phyloP scores from a whole-genome alignment of 2,329 filamentous ascomycete species.

The Exserohilum rostratum region DNA sequence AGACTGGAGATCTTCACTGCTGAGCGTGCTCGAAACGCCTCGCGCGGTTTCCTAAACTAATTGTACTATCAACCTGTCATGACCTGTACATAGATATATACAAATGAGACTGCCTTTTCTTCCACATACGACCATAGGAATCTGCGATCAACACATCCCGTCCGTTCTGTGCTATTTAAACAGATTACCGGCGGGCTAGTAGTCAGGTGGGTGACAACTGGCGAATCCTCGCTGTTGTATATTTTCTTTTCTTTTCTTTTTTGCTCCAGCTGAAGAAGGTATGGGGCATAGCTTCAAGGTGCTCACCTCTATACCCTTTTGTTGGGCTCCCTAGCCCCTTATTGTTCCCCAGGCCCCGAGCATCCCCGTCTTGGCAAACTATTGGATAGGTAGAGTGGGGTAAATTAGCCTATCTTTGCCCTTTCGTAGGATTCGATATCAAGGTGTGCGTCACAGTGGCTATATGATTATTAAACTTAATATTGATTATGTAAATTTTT shows the following conservation, averaged over 20 bases:
- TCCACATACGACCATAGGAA: conserved; percentile 11
- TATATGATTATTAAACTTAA: no score
- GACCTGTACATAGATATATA: background rate
- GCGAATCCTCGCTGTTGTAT: conserved; percentile 12
- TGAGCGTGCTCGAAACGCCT: conserved; percentile 69
- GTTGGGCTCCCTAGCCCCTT: no score
- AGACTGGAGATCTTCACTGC: conserved; percentile 75
- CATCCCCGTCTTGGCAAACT: no score
- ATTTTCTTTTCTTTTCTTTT: conserved; percentile 5
- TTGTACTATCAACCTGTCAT: background rate
- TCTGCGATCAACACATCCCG: background rate
- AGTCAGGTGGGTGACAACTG: conserved; percentile 1
- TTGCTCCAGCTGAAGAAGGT: no score
- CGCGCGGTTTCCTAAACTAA: conserved; percentile 65
- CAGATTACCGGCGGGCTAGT: conserved; percentile 5
- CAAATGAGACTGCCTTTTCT: background rate
- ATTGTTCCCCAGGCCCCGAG: no score
- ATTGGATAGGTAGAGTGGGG: no score
- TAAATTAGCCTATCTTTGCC: no score
- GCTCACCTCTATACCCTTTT: no score
- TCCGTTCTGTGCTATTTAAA: conserved; percentile 5
- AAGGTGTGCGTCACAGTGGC: no score
- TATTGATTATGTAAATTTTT: no score
- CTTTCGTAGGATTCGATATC: no score
- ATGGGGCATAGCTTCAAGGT: no score